Conservation (phyloP, 1,284 basidiomycete genomes). For the Sporisorium iseilematis-ciliati region DNA sequence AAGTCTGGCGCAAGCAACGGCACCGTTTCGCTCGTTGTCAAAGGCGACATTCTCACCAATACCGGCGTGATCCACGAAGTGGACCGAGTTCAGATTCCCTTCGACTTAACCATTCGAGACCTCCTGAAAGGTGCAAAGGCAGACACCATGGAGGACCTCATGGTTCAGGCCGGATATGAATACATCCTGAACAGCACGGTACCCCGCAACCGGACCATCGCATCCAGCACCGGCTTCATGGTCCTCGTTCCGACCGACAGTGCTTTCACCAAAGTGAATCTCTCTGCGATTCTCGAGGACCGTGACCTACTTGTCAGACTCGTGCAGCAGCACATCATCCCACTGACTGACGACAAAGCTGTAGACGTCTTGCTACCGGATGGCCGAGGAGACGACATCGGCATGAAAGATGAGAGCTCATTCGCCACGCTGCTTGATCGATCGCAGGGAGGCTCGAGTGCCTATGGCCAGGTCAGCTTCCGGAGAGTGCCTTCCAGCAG, state of each 20-base stretch:
- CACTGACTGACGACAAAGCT: constrained; percentile 70
- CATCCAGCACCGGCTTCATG: constrained; percentile 31
- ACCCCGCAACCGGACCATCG: constrained; percentile 9
- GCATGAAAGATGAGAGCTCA: constrained; percentile 43
- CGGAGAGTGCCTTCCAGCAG: constrained; percentile 28
- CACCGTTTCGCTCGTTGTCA: constrained; percentile 58
- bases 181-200: constrained; percentile 87
- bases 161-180: constrained; percentile 74
- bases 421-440: constrained; percentile 60
- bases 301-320: constrained; percentile 75
- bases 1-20: constrained; percentile 24
- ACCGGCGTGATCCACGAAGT: constrained; percentile 94
- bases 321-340: constrained; percentile 90
- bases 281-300: constrained; percentile 79
- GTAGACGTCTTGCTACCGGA: constrained; percentile 36
- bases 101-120: constrained; percentile 83
- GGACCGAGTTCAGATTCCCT: constrained; percentile 85
- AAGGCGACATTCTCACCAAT: constrained; percentile 79
- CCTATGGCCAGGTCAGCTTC: constrained; percentile 59
- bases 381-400: constrained; percentile 37
- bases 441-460: constrained; percentile 51
- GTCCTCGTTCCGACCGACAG: constrained; percentile 90
- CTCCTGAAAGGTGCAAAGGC: constrained; percentile 85
- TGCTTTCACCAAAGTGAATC: constrained; percentile 88
- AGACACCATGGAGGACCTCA: constrained; percentile 84